Evolutionary conservation across 306 rosid genomes (phyloP), one percentile per base, ranked within the genome.

Genomic region (Vachellia collinsii): DNA sequence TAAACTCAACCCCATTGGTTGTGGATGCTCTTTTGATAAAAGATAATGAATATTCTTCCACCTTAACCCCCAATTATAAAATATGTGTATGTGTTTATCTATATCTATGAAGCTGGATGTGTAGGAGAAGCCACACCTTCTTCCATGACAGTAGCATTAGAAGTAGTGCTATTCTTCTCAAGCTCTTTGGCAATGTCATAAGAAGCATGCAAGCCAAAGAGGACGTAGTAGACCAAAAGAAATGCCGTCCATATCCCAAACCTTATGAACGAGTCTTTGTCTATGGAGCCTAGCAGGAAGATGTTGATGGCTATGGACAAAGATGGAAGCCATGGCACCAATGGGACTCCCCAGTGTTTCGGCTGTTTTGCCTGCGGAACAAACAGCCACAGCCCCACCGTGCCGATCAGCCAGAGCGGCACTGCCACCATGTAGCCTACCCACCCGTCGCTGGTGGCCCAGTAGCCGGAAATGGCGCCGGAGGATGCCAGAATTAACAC

Each of bases 261-360:
- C 76, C 89, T 86, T 3, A 74, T 41, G 43, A 61, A 94, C 0
- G 98, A 94, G 3, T 51, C 56, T 3, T 5, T 77, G 23, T 94
- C 98, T 6, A 94, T 87, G 1, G 97, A 93, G 48, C 97, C 97
- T 16, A 93, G 90, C 61, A 93, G 90, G 86, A 93, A 93, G 13
- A 93, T 80, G 82, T 93, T 93, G 3, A 93, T 85, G 46, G 88
- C 89, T 39, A 93, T 90, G 0, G 97, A 93, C 0, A 84, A 10
- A 2, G 94, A 90, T 20, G 97, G 97, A 34, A 93, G 39, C 93
- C 89, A 93, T 3, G 97, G 97, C 44, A 93, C 92, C 67, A 93
- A 64, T 0, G 97, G 97, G n/a, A 88, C 93, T 0, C 97, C 97
- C 97, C 97, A 93, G 5, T 88, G 50, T 47, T 81, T 88, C 0